A percentile compares a stretch with the other conserved stretches of the same genome.
Conservation (phyloP, 768 basidiomycete genomes). For the Amanita muscaria region DNA sequence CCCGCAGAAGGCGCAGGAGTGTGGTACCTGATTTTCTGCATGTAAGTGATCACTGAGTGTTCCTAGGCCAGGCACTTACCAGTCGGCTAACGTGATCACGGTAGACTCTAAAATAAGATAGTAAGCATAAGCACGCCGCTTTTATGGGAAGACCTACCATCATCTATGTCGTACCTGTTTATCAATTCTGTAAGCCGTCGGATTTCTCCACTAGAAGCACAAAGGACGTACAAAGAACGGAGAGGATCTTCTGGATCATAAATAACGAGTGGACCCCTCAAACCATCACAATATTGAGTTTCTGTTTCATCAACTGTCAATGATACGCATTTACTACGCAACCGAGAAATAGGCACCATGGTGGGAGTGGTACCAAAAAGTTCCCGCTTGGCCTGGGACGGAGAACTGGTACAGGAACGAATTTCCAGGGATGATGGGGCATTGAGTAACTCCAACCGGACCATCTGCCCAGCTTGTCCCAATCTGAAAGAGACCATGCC, state of each 20-base stretch:
- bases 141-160: background rate
- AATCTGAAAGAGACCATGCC: too few relatives aligned
- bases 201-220: too few relatives aligned
- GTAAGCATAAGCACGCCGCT: background rate
- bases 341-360: constrained; percentile 16
- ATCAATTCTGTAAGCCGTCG: background rate
- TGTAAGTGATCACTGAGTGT: too few relatives aligned
- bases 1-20: constrained; percentile 16
- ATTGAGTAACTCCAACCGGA: constrained; percentile 23
- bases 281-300: constrained; percentile 20
- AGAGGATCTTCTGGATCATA: constrained; percentile 17
- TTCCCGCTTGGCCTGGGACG: constrained; percentile 26
- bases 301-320: background rate
- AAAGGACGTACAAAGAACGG: constrained; percentile 2
- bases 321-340: background rate
- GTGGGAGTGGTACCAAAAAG: constrained; percentile 19
- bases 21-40: constrained; percentile 27
- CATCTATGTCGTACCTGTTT: constrained; percentile 20
- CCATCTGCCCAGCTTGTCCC: constrained; percentile 14
- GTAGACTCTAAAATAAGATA: constrained; percentile 19
- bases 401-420: constrained; percentile 26
- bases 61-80: constrained; percentile 20
- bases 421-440: constrained; percentile 25
- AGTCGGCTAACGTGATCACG: constrained; percentile 43
- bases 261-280: constrained; percentile 16